Evolutionary conservation across 331 rosid genomes (phyloP).

Genomic region (Pyrus hybrid): DNA sequence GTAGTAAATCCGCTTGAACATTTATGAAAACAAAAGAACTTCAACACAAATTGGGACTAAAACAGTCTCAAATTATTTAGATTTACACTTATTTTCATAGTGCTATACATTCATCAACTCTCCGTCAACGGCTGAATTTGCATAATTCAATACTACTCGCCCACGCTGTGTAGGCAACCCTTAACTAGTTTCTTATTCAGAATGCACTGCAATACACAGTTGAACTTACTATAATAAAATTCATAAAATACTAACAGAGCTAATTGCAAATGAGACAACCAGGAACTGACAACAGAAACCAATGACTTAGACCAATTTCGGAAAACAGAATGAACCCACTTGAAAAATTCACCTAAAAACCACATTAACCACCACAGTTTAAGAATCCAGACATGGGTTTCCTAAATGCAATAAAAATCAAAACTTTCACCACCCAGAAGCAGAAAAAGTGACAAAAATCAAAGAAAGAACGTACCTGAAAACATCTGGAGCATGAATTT

Average conservation of each 20-base stretch:
- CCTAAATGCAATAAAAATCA: neutral
- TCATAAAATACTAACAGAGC: neutral
- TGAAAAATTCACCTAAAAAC: constrained; percentile 12
- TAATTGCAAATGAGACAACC: neutral
- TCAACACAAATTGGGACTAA: neutral
- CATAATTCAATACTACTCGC: constrained; percentile 4
- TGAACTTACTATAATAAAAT: neutral
- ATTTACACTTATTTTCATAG: neutral
- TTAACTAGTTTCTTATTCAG: neutral
- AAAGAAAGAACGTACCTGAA: constrained; percentile 31
- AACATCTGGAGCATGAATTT: constrained; percentile 18
- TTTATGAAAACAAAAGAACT: neutral
- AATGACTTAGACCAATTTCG: neutral
- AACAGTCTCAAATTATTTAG: neutral
- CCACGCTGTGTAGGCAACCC: constrained; percentile 1
- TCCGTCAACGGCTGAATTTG: constrained; percentile 4
- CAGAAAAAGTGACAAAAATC: neutral
- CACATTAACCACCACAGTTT: neutral
- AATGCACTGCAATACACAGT: neutral
- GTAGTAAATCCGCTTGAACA: neutral
- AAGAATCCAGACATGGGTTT: neutral
- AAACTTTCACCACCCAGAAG: neutral
- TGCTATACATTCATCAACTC: neutral
- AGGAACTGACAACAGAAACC: neutral
- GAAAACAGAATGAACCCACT: neutral